Evolutionary conservation across 768 basidiomycete genomes (phyloP).

Genomic region (Termitomyces sp.): DNA sequence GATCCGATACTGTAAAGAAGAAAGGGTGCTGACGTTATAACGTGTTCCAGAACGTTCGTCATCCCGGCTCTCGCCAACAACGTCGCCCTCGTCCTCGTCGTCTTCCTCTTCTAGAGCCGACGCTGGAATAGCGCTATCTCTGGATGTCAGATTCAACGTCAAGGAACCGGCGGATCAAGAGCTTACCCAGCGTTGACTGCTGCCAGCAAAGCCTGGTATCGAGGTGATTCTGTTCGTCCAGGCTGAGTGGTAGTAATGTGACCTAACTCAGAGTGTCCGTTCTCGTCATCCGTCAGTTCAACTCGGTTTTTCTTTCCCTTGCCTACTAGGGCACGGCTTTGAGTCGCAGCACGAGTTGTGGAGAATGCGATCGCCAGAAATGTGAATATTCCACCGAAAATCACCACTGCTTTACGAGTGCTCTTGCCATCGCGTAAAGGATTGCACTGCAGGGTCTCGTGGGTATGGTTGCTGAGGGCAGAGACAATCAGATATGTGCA

Average conservation of each 20-base stretch:
- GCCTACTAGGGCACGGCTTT: slow-evolving; percentile 86
- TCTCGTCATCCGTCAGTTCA: slow-evolving; percentile 49
- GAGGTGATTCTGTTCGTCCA: slow-evolving; percentile 73
- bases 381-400: slow-evolving; percentile 91
- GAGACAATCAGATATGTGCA: slow-evolving; percentile 94
- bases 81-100: slow-evolving; percentile 71
- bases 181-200: slow-evolving; percentile 92
- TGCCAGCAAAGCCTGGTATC: slow-evolving; percentile 91
- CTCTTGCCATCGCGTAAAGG: slow-evolving; percentile 66
- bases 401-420: slow-evolving; percentile 79
- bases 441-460: slow-evolving; percentile 72
- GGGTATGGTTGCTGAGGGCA: slow-evolving; percentile 88
- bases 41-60: slow-evolving; percentile 92
- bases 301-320: slow-evolving; percentile 61
- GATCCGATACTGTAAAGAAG: background rate
- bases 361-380: slow-evolving; percentile 99
- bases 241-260: slow-evolving; percentile 84
- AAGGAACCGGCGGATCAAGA: background rate
- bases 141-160: background rate
- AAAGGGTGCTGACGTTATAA: slow-evolving; percentile 70
- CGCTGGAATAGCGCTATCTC: slow-evolving; percentile 80
- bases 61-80: slow-evolving; percentile 70
- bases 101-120: slow-evolving; percentile 84
- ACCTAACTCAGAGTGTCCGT: slow-evolving; percentile 60
- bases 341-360: slow-evolving; percentile 92